Evolutionary conservation across 1,139 yeast genomes (phyloP).

Genomic region (Candida tropicalis): DNA sequence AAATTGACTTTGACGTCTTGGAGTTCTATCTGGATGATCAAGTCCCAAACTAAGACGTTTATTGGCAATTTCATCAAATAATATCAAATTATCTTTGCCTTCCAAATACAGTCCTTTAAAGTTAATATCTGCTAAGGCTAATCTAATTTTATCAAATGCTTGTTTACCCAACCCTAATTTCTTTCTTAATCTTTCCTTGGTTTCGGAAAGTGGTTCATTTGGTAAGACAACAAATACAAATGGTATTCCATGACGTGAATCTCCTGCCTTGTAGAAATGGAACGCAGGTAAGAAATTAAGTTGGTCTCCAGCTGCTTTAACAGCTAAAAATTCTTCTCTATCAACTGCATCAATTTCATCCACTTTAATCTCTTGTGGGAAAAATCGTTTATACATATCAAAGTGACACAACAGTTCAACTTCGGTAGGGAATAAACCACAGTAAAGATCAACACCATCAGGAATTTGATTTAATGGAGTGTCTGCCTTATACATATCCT

Average conservation of each 20-base stretch:
- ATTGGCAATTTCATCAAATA: constrained; percentile 58
- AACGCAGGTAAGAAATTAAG: constrained; percentile 51
- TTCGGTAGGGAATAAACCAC: constrained; percentile 50
- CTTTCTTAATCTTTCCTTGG: constrained; percentile 68
- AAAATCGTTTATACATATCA: constrained; percentile 39
- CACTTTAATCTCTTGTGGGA: constrained; percentile 15
- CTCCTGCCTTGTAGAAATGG: constrained; percentile 77
- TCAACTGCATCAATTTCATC: constrained; percentile 21
- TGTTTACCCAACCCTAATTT: constrained; percentile 74
- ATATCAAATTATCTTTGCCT: constrained; percentile 52
- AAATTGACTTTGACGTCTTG: constrained; percentile 45
- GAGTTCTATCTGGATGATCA: constrained; percentile 81
- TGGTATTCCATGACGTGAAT: constrained; percentile 83
- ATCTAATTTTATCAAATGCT: constrained; percentile 73
- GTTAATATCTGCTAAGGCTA: constrained; percentile 55
- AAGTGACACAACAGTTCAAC: constrained; percentile 40
- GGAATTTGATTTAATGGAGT: constrained; percentile 36
- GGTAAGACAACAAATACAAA: constrained; percentile 72
- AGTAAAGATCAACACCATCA: constrained; percentile 40
- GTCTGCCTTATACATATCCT: constrained; percentile 41
- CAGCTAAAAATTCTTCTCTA: constrained; percentile 32
- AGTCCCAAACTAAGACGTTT: constrained; percentile 62
- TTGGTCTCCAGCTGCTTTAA: constrained; percentile 36
- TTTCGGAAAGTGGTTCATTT: constrained; percentile 63
- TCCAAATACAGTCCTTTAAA: constrained; percentile 53